phyloP scores from a whole-genome alignment of 2,329 filamentous ascomycete genomes.

The Aquanectria penicillioides region DNA sequence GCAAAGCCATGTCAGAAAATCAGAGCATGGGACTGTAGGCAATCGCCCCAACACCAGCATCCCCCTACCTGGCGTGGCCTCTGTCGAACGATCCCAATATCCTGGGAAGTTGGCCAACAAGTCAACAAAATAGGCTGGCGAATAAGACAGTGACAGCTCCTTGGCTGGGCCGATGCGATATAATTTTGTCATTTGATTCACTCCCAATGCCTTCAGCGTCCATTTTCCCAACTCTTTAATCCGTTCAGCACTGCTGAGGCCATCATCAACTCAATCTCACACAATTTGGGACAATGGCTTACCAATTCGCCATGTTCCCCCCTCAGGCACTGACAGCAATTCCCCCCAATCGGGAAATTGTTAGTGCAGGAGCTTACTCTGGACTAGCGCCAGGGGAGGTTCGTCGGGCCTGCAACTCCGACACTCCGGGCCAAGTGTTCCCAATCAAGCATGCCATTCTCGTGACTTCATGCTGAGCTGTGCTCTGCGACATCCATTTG shows the following conservation, averaged over 20 bases:
- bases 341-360: constrained; percentile 21
- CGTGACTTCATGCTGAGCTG: not conserved
- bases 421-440: constrained; percentile 11
- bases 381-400: constrained; percentile 35
- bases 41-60: constrained; percentile 24
- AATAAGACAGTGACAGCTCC: constrained; percentile 21
- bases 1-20: constrained; percentile 25
- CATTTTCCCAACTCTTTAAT: not conserved
- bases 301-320: constrained; percentile 6
- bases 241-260: not conserved
- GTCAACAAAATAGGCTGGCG: constrained; percentile 33
- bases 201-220: constrained; percentile 1
- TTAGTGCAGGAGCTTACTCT: constrained; percentile 32
- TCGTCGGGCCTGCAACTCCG: constrained; percentile 10
- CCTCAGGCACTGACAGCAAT: not conserved
- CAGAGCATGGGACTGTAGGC: constrained; percentile 32
- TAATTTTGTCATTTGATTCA: constrained; percentile 10
- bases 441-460: not conserved
- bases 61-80: constrained; percentile 6
- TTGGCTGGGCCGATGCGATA: constrained; percentile 14
- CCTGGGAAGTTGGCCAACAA: constrained; percentile 26
- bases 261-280: not conserved
- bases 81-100: constrained; percentile 36
- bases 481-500: constrained; percentile 27
- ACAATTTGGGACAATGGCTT: not conserved